These are phyloP conservation scores for Neospora caninum DNA, from an alignment of 169 alveolate genomes.

Conservation along the genomic window DNA sequence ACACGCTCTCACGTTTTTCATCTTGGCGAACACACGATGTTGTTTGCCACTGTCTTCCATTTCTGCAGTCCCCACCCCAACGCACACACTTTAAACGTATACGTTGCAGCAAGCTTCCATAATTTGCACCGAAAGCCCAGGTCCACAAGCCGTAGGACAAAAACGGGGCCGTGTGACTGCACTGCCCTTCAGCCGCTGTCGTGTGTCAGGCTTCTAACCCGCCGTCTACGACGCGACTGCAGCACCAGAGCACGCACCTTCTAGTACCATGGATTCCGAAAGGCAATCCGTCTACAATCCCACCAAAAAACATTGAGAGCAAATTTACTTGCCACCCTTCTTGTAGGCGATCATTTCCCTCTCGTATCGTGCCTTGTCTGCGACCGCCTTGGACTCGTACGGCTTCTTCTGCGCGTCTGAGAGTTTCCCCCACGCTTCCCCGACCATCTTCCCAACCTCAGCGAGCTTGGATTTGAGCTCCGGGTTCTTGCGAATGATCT, in stretches of 20 bases:
- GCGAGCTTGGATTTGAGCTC: conserved; percentile 88
- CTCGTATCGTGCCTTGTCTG: conserved; percentile 87
- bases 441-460: conserved; percentile 89
- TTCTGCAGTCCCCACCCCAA: background rate
- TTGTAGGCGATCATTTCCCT: conserved; percentile 83
- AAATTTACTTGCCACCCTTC: background rate
- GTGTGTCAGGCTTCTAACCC: background rate
- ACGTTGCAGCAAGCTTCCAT: background rate
- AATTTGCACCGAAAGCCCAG: background rate
- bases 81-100: background rate
- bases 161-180: background rate
- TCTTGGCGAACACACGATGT: background rate
- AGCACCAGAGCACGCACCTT: background rate
- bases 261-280: background rate
- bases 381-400: conserved; percentile 88
- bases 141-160: background rate
- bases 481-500: conserved; percentile 83
- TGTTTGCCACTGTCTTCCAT: background rate
- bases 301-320: background rate
- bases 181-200: background rate
- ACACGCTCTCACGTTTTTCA: background rate
- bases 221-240: background rate
- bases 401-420: conserved; percentile 87
- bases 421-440: conserved; percentile 90
- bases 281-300: background rate